Percentiles rank a stretch among this genome's conserved stretches.
These are phyloP conservation scores for Aspergillus brunneoviolaceus DNA, from an alignment of 2,329 filamentous ascomycete species.

Conservation along the genomic window DNA sequence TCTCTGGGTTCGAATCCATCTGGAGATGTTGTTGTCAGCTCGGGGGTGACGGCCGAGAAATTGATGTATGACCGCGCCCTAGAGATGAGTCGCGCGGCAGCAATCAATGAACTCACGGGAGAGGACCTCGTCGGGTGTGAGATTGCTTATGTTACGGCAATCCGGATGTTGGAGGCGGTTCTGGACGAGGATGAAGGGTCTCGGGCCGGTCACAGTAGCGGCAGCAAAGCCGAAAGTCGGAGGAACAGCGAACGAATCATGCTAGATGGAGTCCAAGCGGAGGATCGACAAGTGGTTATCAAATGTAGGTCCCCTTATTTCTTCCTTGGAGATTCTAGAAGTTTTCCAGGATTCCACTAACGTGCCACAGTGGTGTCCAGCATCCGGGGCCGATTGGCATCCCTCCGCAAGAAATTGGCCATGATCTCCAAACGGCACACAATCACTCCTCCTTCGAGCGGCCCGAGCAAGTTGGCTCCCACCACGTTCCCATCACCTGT, in stretches of 20 bases:
- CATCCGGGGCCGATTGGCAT: slow-evolving; percentile 48
- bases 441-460: slow-evolving; percentile 32
- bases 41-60: slow-evolving; percentile 90
- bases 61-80: slow-evolving; percentile 97
- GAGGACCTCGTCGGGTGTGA: slow-evolving; percentile 86
- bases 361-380: slow-evolving; percentile 45
- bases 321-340: background rate
- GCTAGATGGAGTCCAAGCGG: slow-evolving; percentile 46
- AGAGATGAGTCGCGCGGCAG: slow-evolving; percentile 93
- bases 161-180: slow-evolving; percentile 92
- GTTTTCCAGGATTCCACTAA: slow-evolving; percentile 23
- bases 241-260: slow-evolving; percentile 37
- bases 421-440: slow-evolving; percentile 48
- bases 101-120: slow-evolving; percentile 92
- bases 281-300: slow-evolving; percentile 50
- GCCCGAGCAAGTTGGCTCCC: slow-evolving; percentile 28
- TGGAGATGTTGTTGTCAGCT: slow-evolving; percentile 76
- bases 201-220: slow-evolving; percentile 24
- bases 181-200: slow-evolving; percentile 73
- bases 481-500: slow-evolving; percentile 32
- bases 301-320: slow-evolving; percentile 45
- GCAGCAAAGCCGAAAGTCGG: slow-evolving; percentile 24
- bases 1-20: slow-evolving; percentile 61
- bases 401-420: slow-evolving; percentile 51
- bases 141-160: slow-evolving; percentile 87